A percentile compares a stretch with the other conserved stretches of the same genome.
phyloP scores from a whole-genome alignment of 1,139 yeast species.

The Debaryomyces psychrophilus region DNA sequence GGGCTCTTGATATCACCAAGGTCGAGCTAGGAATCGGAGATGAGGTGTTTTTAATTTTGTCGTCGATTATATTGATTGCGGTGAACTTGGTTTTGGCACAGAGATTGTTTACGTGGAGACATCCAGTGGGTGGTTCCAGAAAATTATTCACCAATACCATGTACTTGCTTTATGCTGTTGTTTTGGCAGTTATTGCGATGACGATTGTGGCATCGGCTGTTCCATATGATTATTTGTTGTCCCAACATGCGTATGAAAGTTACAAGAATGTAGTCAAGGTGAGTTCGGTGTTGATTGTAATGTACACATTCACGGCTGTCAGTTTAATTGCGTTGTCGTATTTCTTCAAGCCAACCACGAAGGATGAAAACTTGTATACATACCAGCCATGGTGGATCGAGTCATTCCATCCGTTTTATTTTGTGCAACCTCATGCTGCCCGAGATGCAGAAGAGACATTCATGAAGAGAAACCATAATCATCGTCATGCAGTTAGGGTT shows the following conservation, averaged over 20 bases:
- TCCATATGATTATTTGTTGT: slow-evolving; percentile 38
- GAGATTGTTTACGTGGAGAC: slow-evolving; percentile 50
- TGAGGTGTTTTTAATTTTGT: slow-evolving; percentile 39
- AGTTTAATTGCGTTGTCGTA: slow-evolving; percentile 41
- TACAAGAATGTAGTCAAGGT: slow-evolving; percentile 38
- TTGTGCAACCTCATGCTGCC: slow-evolving; percentile 42
- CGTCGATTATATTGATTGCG: slow-evolving; percentile 38
- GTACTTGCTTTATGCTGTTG: slow-evolving; percentile 36
- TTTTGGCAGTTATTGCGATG: slow-evolving; percentile 32
- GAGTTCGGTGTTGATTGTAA: slow-evolving; percentile 33
- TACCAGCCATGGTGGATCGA: slow-evolving; percentile 55
- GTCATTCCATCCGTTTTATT: slow-evolving; percentile 45
- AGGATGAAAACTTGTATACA: slow-evolving; percentile 47
- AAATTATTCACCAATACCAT: slow-evolving; percentile 39
- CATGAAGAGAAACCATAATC: slow-evolving; percentile 48
- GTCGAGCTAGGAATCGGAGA: slow-evolving; percentile 34
- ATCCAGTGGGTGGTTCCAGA: slow-evolving; percentile 50
- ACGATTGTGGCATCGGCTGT: slow-evolving; percentile 39
- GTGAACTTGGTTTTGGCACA: slow-evolving; percentile 46
- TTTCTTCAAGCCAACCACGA: slow-evolving; percentile 44
- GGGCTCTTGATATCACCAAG: slow-evolving; percentile 32
- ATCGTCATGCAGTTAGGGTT: slow-evolving; percentile 47
- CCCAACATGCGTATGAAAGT: slow-evolving; percentile 21
- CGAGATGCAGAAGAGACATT: slow-evolving; percentile 44
- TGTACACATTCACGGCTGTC: slow-evolving; percentile 41